phyloP scores from a whole-genome alignment of 2,329 filamentous ascomycete species.

The Botrytis sinoallii region DNA sequence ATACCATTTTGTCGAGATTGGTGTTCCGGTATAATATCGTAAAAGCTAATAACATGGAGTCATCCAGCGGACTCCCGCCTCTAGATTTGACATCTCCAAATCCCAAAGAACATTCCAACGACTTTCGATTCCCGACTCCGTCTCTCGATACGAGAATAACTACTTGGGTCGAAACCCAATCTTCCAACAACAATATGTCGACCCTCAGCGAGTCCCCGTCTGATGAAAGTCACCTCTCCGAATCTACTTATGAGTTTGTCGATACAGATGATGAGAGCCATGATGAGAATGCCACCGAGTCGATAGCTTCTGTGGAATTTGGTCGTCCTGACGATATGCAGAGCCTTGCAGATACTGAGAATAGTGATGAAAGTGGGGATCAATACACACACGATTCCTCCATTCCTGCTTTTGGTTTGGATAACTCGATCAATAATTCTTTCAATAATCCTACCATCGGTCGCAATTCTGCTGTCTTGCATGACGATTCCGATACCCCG shows the following conservation, averaged over 20 bases:
- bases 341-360: conserved; percentile 39
- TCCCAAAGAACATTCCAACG: conserved; percentile 22
- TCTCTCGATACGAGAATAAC: conserved; percentile 32
- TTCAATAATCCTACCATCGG: conserved; percentile 37
- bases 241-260: conserved; percentile 39
- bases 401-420: conserved; percentile 29
- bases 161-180: conserved; percentile 33
- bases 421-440: conserved; percentile 31
- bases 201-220: conserved; percentile 30
- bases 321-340: conserved; percentile 38
- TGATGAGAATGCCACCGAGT: conserved; percentile 38
- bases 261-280: conserved; percentile 38
- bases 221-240: conserved; percentile 36
- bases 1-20: background rate
- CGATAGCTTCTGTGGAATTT: conserved; percentile 38
- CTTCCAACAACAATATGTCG: conserved; percentile 33
- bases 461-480: conserved; percentile 31
- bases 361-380: conserved; percentile 37
- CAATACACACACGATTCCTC: conserved; percentile 26
- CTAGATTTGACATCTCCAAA: conserved; percentile 21
- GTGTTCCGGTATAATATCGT: conserved; percentile 12
- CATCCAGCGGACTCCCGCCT: conserved; percentile 29
- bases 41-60: conserved; percentile 37
- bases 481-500: conserved; percentile 34
- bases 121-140: conserved; percentile 33